Base-by-base conservation (phyloP, 768 basidiomycete species). In the Rhodosporidiobolus sp. region DNA sequence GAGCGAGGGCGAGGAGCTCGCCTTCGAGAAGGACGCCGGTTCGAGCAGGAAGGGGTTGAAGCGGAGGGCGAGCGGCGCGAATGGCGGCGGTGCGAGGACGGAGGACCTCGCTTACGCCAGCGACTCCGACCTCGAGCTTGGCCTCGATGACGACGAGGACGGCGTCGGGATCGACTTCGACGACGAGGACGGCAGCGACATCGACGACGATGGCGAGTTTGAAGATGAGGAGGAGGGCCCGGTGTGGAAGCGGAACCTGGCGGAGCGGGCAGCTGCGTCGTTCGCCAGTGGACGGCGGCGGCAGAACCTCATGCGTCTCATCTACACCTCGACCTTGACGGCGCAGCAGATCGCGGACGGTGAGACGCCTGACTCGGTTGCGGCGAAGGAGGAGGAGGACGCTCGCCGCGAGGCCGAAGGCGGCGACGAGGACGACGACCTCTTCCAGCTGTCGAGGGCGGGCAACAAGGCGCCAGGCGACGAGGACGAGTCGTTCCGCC, bases 261-360 rank as follows among this genome's bases (percentile, higher is more conserved):
- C 85, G 0, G 82, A 79, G 10, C 82, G 82, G 62, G 88, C 88
- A 67, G 82, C 83, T 17, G 82, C 83, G 20, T 79, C 83, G 28
- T 85, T 86, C 58, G 80, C 83, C 3, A 76, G 80, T 0, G 77
- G 81, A 34, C 82, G 80, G 16, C 83, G 84, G 49, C 84, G 85
- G 70, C 87, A 86, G 76, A 87, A 95, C 79, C 90, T 93, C 87
- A 91, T 88, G 78, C 88, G 88, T 63, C 85, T 95, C 57, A 91
- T 97, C 63, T 97, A 97, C 80, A 84, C 85, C 50, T 86, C 86
- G 55, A 80, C 84, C 8, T 84, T 92, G 19, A 86, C 88, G 7
- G 89, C 92, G 0, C 84, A 86, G 65, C 85, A 91, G 77, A 87
- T 94, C 52, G 78, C 89, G 1, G 78, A 80, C 2, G 86, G 85